Evolutionary conservation across 345 rosid species (phyloP), one percentile per base, ranked within the genome.

Genomic region (Excoecaria agallocha): DNA sequence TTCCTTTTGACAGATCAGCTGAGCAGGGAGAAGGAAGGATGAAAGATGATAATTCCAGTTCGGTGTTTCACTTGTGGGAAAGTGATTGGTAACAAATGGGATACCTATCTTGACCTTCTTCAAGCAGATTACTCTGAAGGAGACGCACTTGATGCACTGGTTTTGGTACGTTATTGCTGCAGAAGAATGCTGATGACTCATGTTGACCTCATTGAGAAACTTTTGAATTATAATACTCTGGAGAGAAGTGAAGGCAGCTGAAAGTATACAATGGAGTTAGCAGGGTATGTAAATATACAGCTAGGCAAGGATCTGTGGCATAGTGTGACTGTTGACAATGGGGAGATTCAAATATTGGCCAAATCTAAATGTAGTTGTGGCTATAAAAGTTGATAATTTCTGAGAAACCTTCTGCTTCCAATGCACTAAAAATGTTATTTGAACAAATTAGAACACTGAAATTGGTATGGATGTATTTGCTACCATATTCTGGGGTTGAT

Each of bases 151-250:
- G n/a, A n/a, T n/a, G n/a, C n/a, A 4, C 80, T 95, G 72, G 89
- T 88, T 10, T 82, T 95, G 79, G 97, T 93, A 45, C 89, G 96
- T 8, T 95, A 95, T 84, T 95, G 99, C 76, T 95, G 98, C 71
- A 88, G 99, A 79, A 76, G 99, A 78, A 95, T 95, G 99, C 97
- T 93, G 8, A 95, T 95, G 97, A 95, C 99, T 74, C 99, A 95
- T 72, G 99, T 95, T 37, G 99, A 95, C 85, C 94, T 95, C 74
- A 95, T 95, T 54, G 99, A 95, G 86, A 95, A 95, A 89, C 99
- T 95, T 80, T 88, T 95, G 74, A 93, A 91, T 85, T 95, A 93
- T 83, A 95, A 95, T 65, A 89, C 78, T 10, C 66, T 75, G 13
- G 78, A 75, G 78, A 75, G 64, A 68, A 75, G 78, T 8, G 78